Percentiles rank a stretch among this genome's conserved stretches.
Evolutionary conservation across 2,329 filamentous ascomycete genomes (phyloP).

Genomic region (Nemania abortiva): DNA sequence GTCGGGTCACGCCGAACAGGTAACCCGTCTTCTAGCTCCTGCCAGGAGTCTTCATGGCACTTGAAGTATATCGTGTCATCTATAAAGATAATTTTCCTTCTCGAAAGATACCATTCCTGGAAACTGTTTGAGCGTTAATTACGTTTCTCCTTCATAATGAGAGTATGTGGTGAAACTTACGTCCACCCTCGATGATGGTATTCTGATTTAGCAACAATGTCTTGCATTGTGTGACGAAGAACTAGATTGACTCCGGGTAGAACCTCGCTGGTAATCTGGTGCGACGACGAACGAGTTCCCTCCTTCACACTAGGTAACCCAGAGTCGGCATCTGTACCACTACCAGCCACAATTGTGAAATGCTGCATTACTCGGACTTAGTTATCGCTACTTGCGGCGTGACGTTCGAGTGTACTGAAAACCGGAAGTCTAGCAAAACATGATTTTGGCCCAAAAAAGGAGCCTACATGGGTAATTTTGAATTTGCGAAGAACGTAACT

Average conservation of each 20-base stretch:
- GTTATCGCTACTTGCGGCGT: no score
- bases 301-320: conserved; percentile 38
- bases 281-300: conserved; percentile 30
- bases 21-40: conserved; percentile 39
- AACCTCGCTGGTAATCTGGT: conserved; percentile 34
- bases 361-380: not conserved
- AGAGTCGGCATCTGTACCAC: conserved; percentile 37
- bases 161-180: conserved; percentile 28
- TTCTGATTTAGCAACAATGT: conserved; percentile 36
- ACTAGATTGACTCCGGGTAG: conserved; percentile 37
- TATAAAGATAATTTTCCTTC: conserved; percentile 40
- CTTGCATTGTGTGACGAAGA: conserved; percentile 40
- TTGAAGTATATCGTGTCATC: conserved; percentile 41
- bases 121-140: conserved; percentile 32
- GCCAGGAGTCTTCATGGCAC: conserved; percentile 36
- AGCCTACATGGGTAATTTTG: no score
- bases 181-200: conserved; percentile 42
- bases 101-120: conserved; percentile 43
- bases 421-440: no score
- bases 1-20: conserved; percentile 32
- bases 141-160: not conserved
- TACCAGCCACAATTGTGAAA: conserved; percentile 40
- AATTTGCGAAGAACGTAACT: no score
- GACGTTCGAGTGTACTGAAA: no score
- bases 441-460: no score